phyloP scores from a whole-genome alignment of 495 filamentous ascomycete genomes.

The Stereocaulon alpinum region DNA sequence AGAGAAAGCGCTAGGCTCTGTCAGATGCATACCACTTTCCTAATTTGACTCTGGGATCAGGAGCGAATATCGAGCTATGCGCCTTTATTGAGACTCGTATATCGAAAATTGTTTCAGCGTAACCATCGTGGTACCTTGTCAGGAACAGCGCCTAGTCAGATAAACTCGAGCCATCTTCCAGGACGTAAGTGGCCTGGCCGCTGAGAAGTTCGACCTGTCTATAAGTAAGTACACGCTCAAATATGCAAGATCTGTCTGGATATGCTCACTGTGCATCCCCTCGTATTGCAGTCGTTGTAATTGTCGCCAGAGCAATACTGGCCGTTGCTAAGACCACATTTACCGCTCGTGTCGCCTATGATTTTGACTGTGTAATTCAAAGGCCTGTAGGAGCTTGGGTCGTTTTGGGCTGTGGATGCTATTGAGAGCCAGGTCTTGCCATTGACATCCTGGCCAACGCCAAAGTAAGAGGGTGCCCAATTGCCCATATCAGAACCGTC shows the following conservation, averaged over 20 bases:
- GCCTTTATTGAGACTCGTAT: not conserved
- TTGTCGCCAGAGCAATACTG: slow-evolving; percentile 42
- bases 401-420: slow-evolving; percentile 56
- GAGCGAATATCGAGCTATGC: not conserved
- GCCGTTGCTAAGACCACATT: slow-evolving; percentile 63
- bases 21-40: not conserved
- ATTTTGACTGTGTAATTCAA: slow-evolving; percentile 71
- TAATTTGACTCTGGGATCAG: not conserved
- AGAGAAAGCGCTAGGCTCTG: not conserved
- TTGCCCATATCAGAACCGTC: slow-evolving; percentile 58
- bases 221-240: slow-evolving; percentile 11
- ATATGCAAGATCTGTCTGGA: not conserved
- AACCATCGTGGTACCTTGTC: not conserved
- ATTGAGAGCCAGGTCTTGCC: slow-evolving; percentile 73
- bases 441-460: slow-evolving; percentile 54
- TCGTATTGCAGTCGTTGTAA: slow-evolving; percentile 27
- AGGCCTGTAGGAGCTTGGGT: slow-evolving; percentile 46
- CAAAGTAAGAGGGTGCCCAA: slow-evolving; percentile 82
- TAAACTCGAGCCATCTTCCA: slow-evolving; percentile 21
- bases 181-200: slow-evolving; percentile 38
- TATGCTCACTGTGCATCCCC: slow-evolving; percentile 61
- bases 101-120: not conserved
- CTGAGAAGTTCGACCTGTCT: slow-evolving; percentile 35
- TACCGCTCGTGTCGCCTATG: slow-evolving; percentile 50
- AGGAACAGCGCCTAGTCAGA: not conserved